Conservation (phyloP, 2,329 filamentous ascomycete species). For the Cytospora piceicola region DNA sequence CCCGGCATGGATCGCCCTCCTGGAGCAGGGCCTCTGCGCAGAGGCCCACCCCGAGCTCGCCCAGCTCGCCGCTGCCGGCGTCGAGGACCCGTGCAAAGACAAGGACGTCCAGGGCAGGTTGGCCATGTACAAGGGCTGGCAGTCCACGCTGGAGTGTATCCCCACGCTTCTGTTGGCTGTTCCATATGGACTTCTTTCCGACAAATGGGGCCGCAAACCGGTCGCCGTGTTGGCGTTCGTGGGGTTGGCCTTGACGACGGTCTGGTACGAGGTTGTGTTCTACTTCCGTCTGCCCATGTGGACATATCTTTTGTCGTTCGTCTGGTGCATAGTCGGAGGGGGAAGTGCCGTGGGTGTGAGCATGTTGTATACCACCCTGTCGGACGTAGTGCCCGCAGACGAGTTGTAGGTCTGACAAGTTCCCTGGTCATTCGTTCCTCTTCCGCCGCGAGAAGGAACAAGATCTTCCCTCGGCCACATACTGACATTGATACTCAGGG, state of each 20-base stretch:
- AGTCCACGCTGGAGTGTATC: slow-evolving; percentile 49
- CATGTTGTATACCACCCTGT: slow-evolving; percentile 51
- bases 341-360: slow-evolving; percentile 45
- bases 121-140: slow-evolving; percentile 55
- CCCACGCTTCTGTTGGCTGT: slow-evolving; percentile 51
- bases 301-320: slow-evolving; percentile 46
- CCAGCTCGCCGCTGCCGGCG: slow-evolving; percentile 35
- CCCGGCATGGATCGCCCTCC: slow-evolving; percentile 52
- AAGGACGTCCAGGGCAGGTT: slow-evolving; percentile 54
- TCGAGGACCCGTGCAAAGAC: slow-evolving; percentile 54
- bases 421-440: too few species aligned
- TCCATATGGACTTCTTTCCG: slow-evolving; percentile 51
- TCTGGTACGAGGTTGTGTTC: slow-evolving; percentile 37
- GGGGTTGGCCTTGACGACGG: slow-evolving; percentile 32
- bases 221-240: slow-evolving; percentile 43
- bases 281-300: slow-evolving; percentile 39
- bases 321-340: slow-evolving; percentile 48
- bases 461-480: not conserved
- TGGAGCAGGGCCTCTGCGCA: slow-evolving; percentile 59
- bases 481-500: slow-evolving; percentile 34
- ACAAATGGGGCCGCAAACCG: slow-evolving; percentile 54
- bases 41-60: slow-evolving; percentile 48
- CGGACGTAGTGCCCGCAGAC: slow-evolving; percentile 47
- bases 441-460: not conserved
- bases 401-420: slow-evolving; percentile 28